These are phyloP conservation scores for Pleurotus ostreatus DNA, from an alignment of 768 basidiomycete genomes.

Conservation along the genomic window DNA sequence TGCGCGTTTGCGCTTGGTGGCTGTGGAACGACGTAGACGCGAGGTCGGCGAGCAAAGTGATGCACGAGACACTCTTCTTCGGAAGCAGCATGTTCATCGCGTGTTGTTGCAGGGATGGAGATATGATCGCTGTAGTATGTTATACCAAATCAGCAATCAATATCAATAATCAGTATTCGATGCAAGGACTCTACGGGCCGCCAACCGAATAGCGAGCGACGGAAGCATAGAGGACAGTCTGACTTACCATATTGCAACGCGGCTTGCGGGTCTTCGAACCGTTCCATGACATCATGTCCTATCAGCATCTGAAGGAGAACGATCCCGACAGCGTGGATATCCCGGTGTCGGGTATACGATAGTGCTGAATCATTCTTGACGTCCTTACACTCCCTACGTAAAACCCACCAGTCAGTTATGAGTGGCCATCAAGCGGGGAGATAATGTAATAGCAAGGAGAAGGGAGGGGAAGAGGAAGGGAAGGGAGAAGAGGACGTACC, in stretches of 20 bases:
- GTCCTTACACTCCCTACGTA: constrained; percentile 67
- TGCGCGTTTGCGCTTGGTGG: constrained; percentile 15
- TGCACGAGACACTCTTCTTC: constrained; percentile 55
- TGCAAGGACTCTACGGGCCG: not conserved
- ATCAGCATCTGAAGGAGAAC: constrained; percentile 81
- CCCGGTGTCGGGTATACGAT: constrained; percentile 70
- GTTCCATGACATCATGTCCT: constrained; percentile 64
- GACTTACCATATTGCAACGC: constrained; percentile 56
- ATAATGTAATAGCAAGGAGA: constrained; percentile 7
- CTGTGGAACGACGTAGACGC: constrained; percentile 35
- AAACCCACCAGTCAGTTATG: not conserved
- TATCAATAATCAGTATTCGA: too few species aligned
- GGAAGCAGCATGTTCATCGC: constrained; percentile 59
- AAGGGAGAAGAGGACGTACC: constrained; percentile 15
- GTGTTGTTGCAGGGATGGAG: constrained; percentile 45
- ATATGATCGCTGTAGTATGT: constrained; percentile 42
- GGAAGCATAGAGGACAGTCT: not conserved
- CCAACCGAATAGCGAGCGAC: not conserved
- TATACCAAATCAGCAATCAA: too few species aligned
- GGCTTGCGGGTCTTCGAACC: constrained; percentile 49
- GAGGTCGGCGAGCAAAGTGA: constrained; percentile 54
- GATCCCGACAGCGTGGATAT: constrained; percentile 80
- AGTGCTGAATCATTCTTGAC: constrained; percentile 73
- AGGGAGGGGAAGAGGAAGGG: not conserved
- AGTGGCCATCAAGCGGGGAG: too few species aligned